Evolutionary conservation across 2,329 filamentous ascomycete genomes (phyloP).

Genomic region (Hypoxylon sp.): DNA sequence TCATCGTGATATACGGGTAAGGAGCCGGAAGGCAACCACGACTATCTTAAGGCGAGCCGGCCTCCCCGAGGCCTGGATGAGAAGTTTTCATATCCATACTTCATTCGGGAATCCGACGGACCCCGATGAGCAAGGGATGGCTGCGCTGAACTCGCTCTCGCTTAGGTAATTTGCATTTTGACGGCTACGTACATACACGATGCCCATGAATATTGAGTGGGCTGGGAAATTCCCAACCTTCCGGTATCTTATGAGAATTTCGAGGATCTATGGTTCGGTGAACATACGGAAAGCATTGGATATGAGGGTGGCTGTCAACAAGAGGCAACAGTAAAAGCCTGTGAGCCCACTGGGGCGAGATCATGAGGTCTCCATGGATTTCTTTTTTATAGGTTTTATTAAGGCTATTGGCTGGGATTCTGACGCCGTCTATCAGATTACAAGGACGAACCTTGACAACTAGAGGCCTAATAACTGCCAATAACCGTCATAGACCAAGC

Average conservation of each 20-base stretch:
- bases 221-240: not conserved
- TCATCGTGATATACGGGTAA: conserved; percentile 3
- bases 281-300: not conserved
- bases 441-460: conserved; percentile 26
- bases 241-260: not conserved
- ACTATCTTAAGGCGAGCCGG: not conserved
- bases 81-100: conserved; percentile 2
- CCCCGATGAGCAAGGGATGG: conserved; percentile 22
- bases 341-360: not conserved
- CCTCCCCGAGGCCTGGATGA: conserved; percentile 7
- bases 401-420: conserved; percentile 15
- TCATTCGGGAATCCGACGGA: conserved; percentile 15
- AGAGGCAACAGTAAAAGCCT: not conserved
- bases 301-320: not conserved
- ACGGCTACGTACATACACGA: conserved; percentile 25
- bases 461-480: conserved; percentile 9
- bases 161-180: conserved; percentile 4
- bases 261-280: not conserved
- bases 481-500: not conserved
- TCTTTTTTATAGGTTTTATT: conserved; percentile 2
- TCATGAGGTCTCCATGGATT: conserved; percentile 16
- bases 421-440: conserved; percentile 18
- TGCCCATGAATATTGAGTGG: conserved; percentile 7
- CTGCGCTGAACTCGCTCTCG: conserved; percentile 5
- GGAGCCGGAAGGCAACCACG: conserved; percentile 9